phyloP scores from a whole-genome alignment of 164 flowering plant genomes.

The Amborella trichopoda region DNA sequence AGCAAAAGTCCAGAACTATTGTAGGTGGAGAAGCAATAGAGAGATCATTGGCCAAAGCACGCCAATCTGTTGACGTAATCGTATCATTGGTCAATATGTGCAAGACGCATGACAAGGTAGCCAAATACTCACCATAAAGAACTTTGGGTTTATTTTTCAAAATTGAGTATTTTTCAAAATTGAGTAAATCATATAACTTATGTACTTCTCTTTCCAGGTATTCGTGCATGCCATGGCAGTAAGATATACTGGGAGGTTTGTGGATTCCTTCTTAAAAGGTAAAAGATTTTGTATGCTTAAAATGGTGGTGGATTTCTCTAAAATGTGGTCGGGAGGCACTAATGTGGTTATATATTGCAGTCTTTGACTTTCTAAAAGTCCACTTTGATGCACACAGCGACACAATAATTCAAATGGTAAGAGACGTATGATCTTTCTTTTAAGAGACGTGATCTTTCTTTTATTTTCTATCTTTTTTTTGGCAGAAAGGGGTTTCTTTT shows the following conservation, averaged over 20 bases:
- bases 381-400: conserved; percentile 45
- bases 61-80: conserved; percentile 46
- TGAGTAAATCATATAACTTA: background rate
- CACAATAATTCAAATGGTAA: conserved; percentile 53
- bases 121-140: background rate
- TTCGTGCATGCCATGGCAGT: conserved; percentile 64
- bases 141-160: no score
- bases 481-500: no score
- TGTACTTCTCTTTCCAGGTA: conserved; percentile 24
- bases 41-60: conserved; percentile 27
- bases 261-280: conserved; percentile 81
- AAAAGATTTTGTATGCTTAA: no score
- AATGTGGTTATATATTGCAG: conserved; percentile 28
- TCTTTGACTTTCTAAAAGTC: conserved; percentile 52
- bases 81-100: conserved; percentile 66
- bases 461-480: no score
- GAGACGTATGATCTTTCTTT: no score
- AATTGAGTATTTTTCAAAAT: no score
- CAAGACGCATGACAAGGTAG: conserved; percentile 63
- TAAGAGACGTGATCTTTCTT: no score
- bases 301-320: background rate
- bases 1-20: conserved; percentile 25
- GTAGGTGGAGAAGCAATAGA: conserved; percentile 26
- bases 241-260: conserved; percentile 74
- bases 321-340: conserved; percentile 6